These are phyloP conservation scores for Solanum piurae DNA, from an alignment of 257 asterid genomes.

Conservation along the genomic window DNA sequence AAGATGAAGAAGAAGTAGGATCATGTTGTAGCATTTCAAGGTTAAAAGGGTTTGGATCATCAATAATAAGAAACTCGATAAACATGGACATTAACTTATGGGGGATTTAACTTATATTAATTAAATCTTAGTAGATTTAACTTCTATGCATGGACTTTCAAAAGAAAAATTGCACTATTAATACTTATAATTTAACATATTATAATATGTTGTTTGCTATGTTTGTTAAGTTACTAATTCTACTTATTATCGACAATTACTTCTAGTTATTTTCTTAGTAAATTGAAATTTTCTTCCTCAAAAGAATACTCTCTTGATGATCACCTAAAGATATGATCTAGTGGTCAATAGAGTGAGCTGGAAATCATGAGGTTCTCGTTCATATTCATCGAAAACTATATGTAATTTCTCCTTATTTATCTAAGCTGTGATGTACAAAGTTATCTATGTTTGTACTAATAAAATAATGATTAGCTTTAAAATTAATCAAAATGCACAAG, in stretches of 20 bases:
- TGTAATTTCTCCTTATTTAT: background rate
- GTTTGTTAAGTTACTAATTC: background rate
- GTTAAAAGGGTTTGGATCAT: background rate
- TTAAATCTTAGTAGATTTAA: background rate
- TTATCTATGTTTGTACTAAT: background rate
- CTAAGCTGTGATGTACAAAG: fast-evolving
- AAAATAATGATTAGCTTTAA: fast-evolving
- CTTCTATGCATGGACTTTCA: background rate
- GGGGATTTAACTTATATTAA: background rate
- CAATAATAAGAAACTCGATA: background rate
- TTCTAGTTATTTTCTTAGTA: background rate
- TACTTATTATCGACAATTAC: background rate
- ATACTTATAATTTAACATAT: no score
- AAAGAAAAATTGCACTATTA: no score
- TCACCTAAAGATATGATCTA: no score
- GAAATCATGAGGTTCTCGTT: background rate
- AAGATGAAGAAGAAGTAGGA: background rate
- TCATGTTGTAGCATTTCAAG: background rate
- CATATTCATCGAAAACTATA: background rate
- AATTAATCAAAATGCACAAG: background rate
- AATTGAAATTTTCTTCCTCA: background rate
- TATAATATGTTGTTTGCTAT: background rate
- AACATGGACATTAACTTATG: background rate
- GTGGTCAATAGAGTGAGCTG: fast-evolving
- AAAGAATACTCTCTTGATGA: background rate